Evolutionary conservation across 768 basidiomycete genomes (phyloP).

Genomic region (Tulasnella sp.): DNA sequence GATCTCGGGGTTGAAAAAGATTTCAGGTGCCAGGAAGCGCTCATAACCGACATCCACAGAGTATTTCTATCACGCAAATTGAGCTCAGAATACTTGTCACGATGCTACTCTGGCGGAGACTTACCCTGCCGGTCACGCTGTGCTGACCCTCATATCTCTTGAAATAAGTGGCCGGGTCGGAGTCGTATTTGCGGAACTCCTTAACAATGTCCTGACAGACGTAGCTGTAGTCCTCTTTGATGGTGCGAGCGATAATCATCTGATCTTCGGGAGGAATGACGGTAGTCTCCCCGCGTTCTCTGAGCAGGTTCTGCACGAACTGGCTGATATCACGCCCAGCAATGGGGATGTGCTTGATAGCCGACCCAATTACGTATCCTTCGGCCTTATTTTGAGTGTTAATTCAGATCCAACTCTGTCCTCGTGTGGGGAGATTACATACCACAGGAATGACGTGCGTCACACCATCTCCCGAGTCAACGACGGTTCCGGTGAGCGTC

Average conservation of each 20-base stretch:
- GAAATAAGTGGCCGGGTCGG: conserved; percentile 92
- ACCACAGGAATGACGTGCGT: conserved; percentile 89
- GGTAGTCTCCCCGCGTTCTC: conserved; percentile 89
- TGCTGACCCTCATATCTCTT: conserved; percentile 91
- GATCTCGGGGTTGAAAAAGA: conserved; percentile 99
- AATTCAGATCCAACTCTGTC: not conserved
- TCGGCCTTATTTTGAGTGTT: conserved; percentile 53
- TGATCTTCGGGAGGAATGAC: conserved; percentile 96
- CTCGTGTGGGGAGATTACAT: not conserved
- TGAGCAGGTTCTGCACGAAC: conserved; percentile 91
- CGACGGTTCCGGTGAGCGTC: conserved; percentile 93
- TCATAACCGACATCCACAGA: conserved; percentile 93
- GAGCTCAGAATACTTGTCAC: not conserved
- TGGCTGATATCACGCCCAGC: conserved; percentile 96
- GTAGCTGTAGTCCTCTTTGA: conserved; percentile 98
- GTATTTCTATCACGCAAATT: conserved; percentile 67
- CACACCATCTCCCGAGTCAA: conserved; percentile 98
- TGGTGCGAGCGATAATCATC: conserved; percentile 80
- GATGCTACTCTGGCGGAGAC: conserved; percentile 34
- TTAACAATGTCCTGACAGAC: conserved; percentile 98
- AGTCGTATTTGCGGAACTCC: conserved; percentile 97
- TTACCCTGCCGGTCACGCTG: conserved; percentile 83
- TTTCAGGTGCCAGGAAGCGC: conserved; percentile 97
- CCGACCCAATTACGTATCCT: conserved; percentile 97
- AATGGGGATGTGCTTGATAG: conserved; percentile 98